Base-by-base conservation (phyloP, 2,329 filamentous ascomycete species). In the Bipolaris gigantea region DNA sequence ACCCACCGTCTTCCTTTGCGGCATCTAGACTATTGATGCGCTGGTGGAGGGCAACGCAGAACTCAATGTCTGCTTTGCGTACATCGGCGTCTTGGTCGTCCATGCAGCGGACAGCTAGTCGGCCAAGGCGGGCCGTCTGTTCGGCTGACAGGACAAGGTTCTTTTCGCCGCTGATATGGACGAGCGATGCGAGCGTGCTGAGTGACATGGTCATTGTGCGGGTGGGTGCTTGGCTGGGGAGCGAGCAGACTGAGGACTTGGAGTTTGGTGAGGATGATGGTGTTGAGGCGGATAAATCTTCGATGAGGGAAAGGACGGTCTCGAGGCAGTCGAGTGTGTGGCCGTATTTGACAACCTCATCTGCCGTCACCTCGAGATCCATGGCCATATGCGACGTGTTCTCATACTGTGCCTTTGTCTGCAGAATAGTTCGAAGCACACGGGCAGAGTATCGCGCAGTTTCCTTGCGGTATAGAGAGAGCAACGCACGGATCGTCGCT, bases 11-110 rank as follows among this genome's bases (percentile, higher is more conserved):
- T 49, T 77, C 77, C 32, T 75, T 72, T 32, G 73, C 73, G 13
- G 61, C 69, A 3, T 66, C 72, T 3, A 60, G 50, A 0, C 59
- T 60, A 5, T 57, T 63, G 35, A 72, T 71, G 7, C 68, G 64
- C 42, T 80, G 79, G 69, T 92, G 88, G 56, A 92, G 75, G 54
- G 86, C 85, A 23, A 91, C 85, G 64, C 89, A 91, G n/a, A 92
- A 80, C 69, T 90, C 85, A 41, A 92, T 87, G n/a, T 89, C 87
- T 56, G 89, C 89, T 80, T 90, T 89, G 36, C 75, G 62, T 2
- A 77, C 73, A 53, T 77, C 73, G 13, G 73, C 70, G 40, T 78
- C 74, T 18, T 68, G 66, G 41, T 75, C 73, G 32, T 73, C 66
- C 58, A 75, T 62, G 54, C 66, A 73, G 25, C 65, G 62, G 8